Evolutionary conservation across 768 basidiomycete species (phyloP), one percentile per base, ranked within the genome.

Genomic region (Suillus hirtellus): DNA sequence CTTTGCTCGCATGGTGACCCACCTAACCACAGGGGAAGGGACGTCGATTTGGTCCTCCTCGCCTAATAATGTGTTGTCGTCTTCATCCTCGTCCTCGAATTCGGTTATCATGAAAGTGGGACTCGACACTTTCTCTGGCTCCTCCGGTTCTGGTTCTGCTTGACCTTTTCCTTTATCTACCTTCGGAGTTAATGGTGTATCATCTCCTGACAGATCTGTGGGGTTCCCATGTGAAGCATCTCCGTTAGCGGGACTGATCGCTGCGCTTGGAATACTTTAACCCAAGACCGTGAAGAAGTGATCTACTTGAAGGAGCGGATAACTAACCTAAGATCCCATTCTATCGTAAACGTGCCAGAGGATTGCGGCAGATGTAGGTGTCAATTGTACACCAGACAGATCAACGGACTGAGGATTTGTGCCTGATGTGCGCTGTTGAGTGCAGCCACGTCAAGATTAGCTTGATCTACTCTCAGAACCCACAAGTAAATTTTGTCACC

Each of bases 341-440:
- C 94, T 62, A 97, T 89, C 9, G 87, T 86, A 66, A 99, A 87
- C 15, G 97, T 87, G 75, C 99, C 96, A 0, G 96, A 90, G 19
- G 19, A 95, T 88, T 14, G 89, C 87, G 0, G 93, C 90, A 0
- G 86, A 81, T 2, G 87, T 82, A 1, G 82, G 74, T 0, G 86
- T 90, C 21, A 99, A 81, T 68, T 89, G 89, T 24, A 90, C 86
- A 11, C 90, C 86, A 2, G 93, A 89, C n/a, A 94, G 79, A 73
- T 95, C 90, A 19, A 95, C 82, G 0, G 87, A 81, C 19, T 92
- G 84, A 0, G 93, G 92, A 47, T 77, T 80, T 11, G 80, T 81
- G 11, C 77, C 70, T 21, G 85, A 77, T 40, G 86, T 84, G 54
- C 79, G 82, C 86, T 88, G 70, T 31, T 14, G 59, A 61, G 44